Base-by-base conservation (phyloP, 352 stramenopile genomes). In the Globisporangium parvum region DNA sequence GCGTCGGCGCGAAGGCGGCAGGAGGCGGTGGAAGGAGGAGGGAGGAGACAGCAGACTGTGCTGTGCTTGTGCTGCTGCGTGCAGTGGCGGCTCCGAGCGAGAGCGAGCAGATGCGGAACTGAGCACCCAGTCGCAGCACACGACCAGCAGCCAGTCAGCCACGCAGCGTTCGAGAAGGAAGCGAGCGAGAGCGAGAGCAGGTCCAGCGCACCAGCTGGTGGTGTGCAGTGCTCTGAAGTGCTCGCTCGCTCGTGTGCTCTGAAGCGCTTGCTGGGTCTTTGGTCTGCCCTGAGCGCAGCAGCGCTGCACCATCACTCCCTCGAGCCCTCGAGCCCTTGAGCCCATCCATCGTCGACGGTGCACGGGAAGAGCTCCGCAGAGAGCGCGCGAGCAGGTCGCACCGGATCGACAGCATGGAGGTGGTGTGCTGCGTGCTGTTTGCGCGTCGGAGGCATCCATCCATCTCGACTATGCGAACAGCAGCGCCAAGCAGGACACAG, bases 151-250 rank as follows among this genome's bases (percentile, higher is more conserved):
- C 18, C 17, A 47, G 41, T 21, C 17, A 41, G 21, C 26, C 26
- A 53, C 33, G 21, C 44, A 53, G 21, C 45, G 45, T 59, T 59
- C 54, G 53, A 59, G 53, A 59, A 53, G 26, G 40, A 47, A 28
- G 17, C 41, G 21, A 31, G 47, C 37, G 47, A 40, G 45, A 50
- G 40, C 40, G 51, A 50, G 51, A 51, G 53, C 35, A 53, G 54
- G 54, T 51, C 54, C 54, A 53, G 42, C 41, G 52, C 6, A 41
- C 31, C 53, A 53, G 53, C 53, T 51, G 41, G 28, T 58, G 52
- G 53, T 59, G 53, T 33, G 40, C 51, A 37, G 33, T 46, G 49
- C 41, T 44, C 26, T n/a, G 37, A 42, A 42, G 37, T 42, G 37
- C 37, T 31, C 26, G 14, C 39, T 44, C 37, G 37, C 37, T 33